phyloP scores from a whole-genome alignment of 305 asterid species.

The Plantago lanceolata region DNA sequence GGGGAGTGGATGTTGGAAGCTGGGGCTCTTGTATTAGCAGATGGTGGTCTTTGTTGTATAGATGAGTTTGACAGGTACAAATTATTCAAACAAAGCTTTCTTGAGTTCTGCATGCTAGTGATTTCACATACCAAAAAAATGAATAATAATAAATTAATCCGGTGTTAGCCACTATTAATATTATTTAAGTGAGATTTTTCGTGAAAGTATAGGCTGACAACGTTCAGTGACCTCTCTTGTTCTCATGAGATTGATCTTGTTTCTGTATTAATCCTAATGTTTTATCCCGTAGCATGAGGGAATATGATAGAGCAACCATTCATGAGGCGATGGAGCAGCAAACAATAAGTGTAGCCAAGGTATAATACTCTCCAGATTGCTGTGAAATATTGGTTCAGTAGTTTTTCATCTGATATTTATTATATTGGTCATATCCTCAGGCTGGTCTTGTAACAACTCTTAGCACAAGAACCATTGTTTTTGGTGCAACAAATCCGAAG shows the following conservation, averaged over 20 bases:
- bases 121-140: too few species aligned
- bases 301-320: conserved; percentile 91
- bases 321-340: conserved; percentile 99
- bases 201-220: too few species aligned
- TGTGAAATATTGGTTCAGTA: conserved; percentile 6
- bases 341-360: conserved; percentile 99
- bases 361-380: conserved; percentile 25
- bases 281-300: conserved; percentile 73
- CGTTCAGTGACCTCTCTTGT: too few species aligned
- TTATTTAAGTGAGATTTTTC: too few species aligned
- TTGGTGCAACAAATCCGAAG: conserved; percentile 98
- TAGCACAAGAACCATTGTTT: conserved; percentile 84
- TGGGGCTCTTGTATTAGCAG: conserved; percentile 95
- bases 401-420: conserved; percentile 16
- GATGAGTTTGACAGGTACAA: conserved; percentile 94
- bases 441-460: conserved; percentile 99
- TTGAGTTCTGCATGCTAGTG: conserved; percentile 16
- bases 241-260: too few species aligned
- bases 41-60: conserved; percentile 97
- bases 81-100: neutral
- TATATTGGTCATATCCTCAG: conserved; percentile 38
- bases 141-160: too few species aligned
- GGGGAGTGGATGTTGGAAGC: conserved; percentile 99
- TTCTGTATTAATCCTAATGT: neutral
- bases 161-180: too few species aligned